These are phyloP conservation scores for Polytrichum commune DNA, from an alignment of 225 moss, liverwort and hornwort species.

Conservation along the genomic window DNA sequence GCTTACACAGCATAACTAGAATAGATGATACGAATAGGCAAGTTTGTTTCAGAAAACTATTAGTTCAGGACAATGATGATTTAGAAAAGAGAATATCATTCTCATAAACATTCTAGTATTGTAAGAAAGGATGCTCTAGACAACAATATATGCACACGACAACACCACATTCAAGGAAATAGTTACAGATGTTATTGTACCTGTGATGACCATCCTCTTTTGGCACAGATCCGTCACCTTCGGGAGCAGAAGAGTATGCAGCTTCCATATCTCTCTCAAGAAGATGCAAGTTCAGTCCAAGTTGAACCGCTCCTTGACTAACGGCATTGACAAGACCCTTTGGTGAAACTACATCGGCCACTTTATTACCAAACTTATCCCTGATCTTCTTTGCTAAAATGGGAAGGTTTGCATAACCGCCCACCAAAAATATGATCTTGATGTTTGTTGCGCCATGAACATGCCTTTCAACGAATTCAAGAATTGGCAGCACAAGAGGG, in stretches of 20 bases:
- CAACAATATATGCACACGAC: not conserved
- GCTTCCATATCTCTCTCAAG: not conserved
- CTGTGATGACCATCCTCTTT: not conserved
- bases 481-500: not conserved
- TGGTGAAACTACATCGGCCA: constrained; percentile 36
- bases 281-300: constrained; percentile 23
- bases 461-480: not conserved
- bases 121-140: not conserved
- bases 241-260: not conserved
- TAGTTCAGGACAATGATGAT: too few species aligned
- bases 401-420: constrained; percentile 57
- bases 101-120: too few species aligned
- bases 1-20: too few species aligned
- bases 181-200: not conserved
- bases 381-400: constrained; percentile 39
- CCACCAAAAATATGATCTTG: constrained; percentile 44
- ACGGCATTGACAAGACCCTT: constrained; percentile 49
- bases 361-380: constrained; percentile 12
- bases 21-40: too few species aligned
- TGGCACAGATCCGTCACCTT: not conserved
- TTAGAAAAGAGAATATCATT: too few species aligned
- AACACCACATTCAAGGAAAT: not conserved
- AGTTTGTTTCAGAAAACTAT: too few species aligned
- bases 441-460: not conserved
- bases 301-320: constrained; percentile 46